These are phyloP conservation scores for Alternaria sp. DNA, from an alignment of 2,329 filamentous ascomycete genomes.

Conservation along the genomic window DNA sequence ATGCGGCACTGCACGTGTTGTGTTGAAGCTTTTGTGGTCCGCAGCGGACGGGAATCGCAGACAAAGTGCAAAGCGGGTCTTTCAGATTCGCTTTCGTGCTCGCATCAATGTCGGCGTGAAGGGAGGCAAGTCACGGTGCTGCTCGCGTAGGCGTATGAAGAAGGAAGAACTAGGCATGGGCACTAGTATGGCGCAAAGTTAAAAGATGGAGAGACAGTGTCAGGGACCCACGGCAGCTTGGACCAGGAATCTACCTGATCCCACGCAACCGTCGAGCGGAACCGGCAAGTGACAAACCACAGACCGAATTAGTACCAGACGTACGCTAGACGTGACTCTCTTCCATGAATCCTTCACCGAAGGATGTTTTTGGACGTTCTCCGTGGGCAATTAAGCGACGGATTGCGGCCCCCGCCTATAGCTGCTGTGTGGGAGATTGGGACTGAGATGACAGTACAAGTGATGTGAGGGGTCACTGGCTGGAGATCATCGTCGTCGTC, in stretches of 20 bases:
- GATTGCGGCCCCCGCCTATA: slow-evolving; percentile 14
- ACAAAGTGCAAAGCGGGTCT: slow-evolving; percentile 4
- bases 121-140: slow-evolving; percentile 17
- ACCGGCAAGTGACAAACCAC: slow-evolving; percentile 14
- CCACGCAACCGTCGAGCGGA: slow-evolving; percentile 14
- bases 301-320: slow-evolving; percentile 4
- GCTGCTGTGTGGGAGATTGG: slow-evolving; percentile 15
- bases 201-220: slow-evolving; percentile 5
- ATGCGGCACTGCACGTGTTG: neutral
- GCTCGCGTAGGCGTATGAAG: slow-evolving; percentile 12
- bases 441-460: slow-evolving; percentile 12
- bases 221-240: slow-evolving; percentile 29
- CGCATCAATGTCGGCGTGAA: slow-evolving; percentile 2
- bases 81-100: slow-evolving; percentile 8
- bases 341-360: neutral
- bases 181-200: slow-evolving; percentile 12
- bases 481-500: neutral
- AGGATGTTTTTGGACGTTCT: neutral
- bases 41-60: slow-evolving; percentile 11
- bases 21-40: neutral
- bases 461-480: neutral
- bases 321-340: slow-evolving; percentile 6
- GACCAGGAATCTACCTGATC: slow-evolving; percentile 26
- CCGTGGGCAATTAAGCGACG: slow-evolving; percentile 9
- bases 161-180: slow-evolving; percentile 6